These are phyloP conservation scores for Amanita rimosa DNA, from an alignment of 768 basidiomycete genomes.

Conservation along the genomic window DNA sequence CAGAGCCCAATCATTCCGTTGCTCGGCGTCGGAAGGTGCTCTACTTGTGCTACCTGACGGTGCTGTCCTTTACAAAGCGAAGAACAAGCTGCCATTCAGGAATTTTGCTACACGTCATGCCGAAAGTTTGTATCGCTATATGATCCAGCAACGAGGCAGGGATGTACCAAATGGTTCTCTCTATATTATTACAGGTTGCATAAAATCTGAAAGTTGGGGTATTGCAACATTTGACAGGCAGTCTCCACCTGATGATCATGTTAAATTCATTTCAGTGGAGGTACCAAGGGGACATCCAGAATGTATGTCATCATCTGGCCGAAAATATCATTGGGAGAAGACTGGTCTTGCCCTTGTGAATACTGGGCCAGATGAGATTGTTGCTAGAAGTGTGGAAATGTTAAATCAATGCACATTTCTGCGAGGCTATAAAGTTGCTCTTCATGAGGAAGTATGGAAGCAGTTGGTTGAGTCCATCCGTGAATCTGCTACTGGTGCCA, in stretches of 20 bases:
- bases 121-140: conserved; percentile 11
- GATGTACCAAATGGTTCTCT: conserved; percentile 9
- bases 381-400: neutral
- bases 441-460: conserved; percentile 2
- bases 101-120: conserved; percentile 10
- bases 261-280: neutral
- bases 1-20: neutral
- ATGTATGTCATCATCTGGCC: too few species aligned
- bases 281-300: neutral
- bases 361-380: neutral
- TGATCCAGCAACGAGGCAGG: conserved; percentile 6
- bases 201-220: conserved; percentile 11
- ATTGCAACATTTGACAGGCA: conserved; percentile 8
- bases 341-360: neutral
- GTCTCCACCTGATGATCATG: neutral
- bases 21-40: conserved; percentile 7
- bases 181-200: conserved; percentile 14
- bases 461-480: neutral
- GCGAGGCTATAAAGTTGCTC: conserved; percentile 1
- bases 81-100: conserved; percentile 2
- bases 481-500: neutral
- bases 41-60: conserved; percentile 11
- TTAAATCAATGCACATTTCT: conserved; percentile 7
- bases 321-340: conserved; percentile 1
- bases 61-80: conserved; percentile 6